Base-by-base conservation (phyloP, 768 basidiomycete genomes). In the Trametes cingulata region DNA sequence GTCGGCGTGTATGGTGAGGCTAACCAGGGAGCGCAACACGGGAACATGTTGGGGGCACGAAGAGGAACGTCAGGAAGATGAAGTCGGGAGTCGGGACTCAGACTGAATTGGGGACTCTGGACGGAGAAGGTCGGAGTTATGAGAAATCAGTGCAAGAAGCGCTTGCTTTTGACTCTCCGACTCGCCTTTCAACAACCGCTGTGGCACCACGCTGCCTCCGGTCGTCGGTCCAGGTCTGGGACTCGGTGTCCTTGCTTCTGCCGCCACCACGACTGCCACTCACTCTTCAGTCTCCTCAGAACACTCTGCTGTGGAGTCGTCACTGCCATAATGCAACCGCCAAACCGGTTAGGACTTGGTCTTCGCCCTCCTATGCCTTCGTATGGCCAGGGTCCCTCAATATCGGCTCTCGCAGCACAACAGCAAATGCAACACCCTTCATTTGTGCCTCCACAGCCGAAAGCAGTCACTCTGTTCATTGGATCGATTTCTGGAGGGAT, bases 401-500 rank as follows among this genome's bases (percentile, higher is more conserved):
- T 93, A 71, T 87, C 87, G 74, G 88, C 91, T 78, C 88, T 93
- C 73, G 90, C 91, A 80, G 86, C 89, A 80, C 90, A 92, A 80
- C 88, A 91, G 65, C 87, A 83, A 66, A 73, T 76, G 72, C 69
- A 74, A 29, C 70, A 74, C 57, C 74, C 83, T 65, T 85, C 85
- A 40, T 88, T 83, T 71, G 80, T 83, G 55, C 84, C 85, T 3
- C 85, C 86, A n/a, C 83, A 82, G 72, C 87, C 86, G 64, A 94
- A 88, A 67, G 81, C 85, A 61, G 84, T 87, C 0, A 85, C 85
- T 0, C 79, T 96, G 2, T 98, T 97, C 67, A 86, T 98, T n/a
- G 95, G 95, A 10, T 91, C 93, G 61, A 98, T 98, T 74, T 93
- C 95, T 6, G 91, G 92, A 33, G 95, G 95, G 5, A 93, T 97